Evolutionary conservation across 169 alveolate genomes (phyloP).

Genomic region (Plasmodium blacklocki): DNA sequence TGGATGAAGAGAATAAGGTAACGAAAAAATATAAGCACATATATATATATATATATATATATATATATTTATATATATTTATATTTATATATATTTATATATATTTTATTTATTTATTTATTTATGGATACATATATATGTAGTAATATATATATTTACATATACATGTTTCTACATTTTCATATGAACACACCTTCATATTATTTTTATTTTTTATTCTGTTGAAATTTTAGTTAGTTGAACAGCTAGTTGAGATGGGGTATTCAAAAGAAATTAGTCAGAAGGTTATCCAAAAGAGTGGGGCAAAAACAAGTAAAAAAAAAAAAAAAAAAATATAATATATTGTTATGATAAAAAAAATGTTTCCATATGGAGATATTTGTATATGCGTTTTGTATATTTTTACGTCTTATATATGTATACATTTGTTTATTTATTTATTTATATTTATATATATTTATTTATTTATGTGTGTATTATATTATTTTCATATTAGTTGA

Average conservation of each 20-base stretch:
- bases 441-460: not conserved
- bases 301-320: conserved; percentile 65
- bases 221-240: conserved; percentile 26
- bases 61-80: not conserved
- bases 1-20: conserved; percentile 26
- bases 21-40: not conserved
- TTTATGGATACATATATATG: not conserved
- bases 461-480: not conserved
- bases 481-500: conserved; percentile 21
- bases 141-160: not conserved
- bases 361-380: too few relatives aligned
- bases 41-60: not conserved
- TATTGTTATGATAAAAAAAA: not conserved
- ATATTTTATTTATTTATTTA: not conserved
- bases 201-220: not conserved
- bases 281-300: conserved; percentile 43
- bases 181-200: not conserved
- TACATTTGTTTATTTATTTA: not conserved
- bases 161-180: not conserved
- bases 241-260: conserved; percentile 57
- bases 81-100: not conserved
- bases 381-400: too few relatives aligned
- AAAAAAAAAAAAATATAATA: not conserved
- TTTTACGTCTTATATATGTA: too few relatives aligned
- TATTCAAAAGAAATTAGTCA: conserved; percentile 43